These are phyloP conservation scores for Beta corolliflora DNA, from an alignment of 179 eudicot species.

Conservation along the genomic window DNA sequence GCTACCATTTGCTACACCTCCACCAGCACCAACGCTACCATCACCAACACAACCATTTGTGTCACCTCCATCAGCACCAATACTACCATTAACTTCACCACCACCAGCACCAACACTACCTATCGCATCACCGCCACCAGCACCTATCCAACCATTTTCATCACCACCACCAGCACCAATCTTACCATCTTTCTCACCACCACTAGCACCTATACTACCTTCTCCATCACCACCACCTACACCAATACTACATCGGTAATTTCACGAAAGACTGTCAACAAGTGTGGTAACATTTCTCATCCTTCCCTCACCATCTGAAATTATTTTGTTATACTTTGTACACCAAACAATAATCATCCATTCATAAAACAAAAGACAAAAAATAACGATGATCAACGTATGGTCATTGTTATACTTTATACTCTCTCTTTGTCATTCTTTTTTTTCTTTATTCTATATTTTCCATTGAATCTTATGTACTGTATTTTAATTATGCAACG, in stretches of 20 bases:
- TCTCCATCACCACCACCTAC: slow-evolving; percentile 5
- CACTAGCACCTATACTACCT: slow-evolving; percentile 13
- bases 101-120: slow-evolving; percentile 2
- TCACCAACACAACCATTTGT: slow-evolving; percentile 8
- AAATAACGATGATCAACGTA: no score
- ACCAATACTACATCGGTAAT: neutral
- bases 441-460: no score
- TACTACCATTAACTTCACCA: neutral
- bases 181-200: slow-evolving; percentile 8
- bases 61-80: slow-evolving; percentile 30
- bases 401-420: no score
- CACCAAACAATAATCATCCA: no score
- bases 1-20: slow-evolving; percentile 11
- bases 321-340: no score
- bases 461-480: no score
- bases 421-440: no score
- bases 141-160: slow-evolving; percentile 8
- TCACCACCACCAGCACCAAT: slow-evolving; percentile 10
- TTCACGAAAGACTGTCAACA: no score
- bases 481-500: no score
- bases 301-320: no score
- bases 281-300: no score
- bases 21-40: slow-evolving; percentile 3
- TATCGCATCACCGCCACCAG: slow-evolving; percentile 9
- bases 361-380: no score